Evolutionary conservation across 371 early-diverging fungal species (phyloP).

Genomic region (Rhizopus arrhizus): DNA sequence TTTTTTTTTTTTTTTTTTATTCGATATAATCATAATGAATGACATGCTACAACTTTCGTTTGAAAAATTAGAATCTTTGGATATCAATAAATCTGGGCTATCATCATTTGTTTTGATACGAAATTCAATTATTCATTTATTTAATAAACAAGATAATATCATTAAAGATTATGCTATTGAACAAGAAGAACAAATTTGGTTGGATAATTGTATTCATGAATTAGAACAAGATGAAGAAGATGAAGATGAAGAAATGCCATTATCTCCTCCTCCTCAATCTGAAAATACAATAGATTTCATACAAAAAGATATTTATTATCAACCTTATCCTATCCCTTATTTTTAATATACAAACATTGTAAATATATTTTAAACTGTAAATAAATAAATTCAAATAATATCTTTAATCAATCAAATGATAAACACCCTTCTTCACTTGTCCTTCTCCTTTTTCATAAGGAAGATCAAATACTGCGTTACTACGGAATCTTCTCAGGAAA

Average conservation of each 20-base stretch:
- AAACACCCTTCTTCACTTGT: slow-evolving; percentile 60
- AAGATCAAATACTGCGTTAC: slow-evolving; percentile 64
- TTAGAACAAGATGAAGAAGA: slow-evolving; percentile 13
- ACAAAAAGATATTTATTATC: background rate
- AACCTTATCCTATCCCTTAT: slow-evolving; percentile 3
- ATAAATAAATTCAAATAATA: background rate
- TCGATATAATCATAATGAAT: slow-evolving; percentile 10
- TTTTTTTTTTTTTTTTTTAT: background rate
- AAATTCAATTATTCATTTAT: slow-evolving; percentile 23
- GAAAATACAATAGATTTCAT: background rate
- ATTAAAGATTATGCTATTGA: slow-evolving; percentile 15
- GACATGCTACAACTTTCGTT: slow-evolving; percentile 26
- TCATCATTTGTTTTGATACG: slow-evolving; percentile 28
- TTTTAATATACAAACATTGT: too few species aligned
- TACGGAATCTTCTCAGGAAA: slow-evolving; percentile 82
- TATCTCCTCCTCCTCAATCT: slow-evolving; percentile 20
- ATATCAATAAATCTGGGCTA: slow-evolving; percentile 22
- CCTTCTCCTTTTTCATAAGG: slow-evolving; percentile 63
- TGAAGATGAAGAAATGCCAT: slow-evolving; percentile 23
- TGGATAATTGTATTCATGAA: slow-evolving; percentile 26
- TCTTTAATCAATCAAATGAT: slow-evolving; percentile 58
- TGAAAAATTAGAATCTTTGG: slow-evolving; percentile 27
- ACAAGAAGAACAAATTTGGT: slow-evolving; percentile 17
- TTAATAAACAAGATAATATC: slow-evolving; percentile 12
- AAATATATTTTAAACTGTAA: too few species aligned